A percentile compares a stretch with the other conserved stretches of the same genome.
Evolutionary conservation across 1,284 basidiomycete genomes (phyloP).

Genomic region (Pterulicium gracile): DNA sequence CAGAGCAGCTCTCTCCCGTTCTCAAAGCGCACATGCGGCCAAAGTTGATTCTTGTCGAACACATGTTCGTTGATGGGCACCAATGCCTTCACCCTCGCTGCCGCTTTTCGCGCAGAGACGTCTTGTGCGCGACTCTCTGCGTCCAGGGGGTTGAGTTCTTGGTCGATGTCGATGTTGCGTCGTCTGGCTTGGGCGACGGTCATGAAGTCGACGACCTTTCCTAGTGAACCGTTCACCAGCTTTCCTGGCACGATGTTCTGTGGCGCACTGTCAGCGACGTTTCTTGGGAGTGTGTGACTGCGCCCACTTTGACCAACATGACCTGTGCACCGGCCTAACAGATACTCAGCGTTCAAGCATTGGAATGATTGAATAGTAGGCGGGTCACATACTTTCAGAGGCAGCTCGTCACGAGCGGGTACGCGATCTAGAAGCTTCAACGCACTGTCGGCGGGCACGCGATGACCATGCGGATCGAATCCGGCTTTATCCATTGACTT

Average conservation of each 20-base stretch:
- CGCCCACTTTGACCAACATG: constrained; percentile 54
- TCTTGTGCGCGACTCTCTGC: background rate
- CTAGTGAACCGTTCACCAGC: constrained; percentile 82
- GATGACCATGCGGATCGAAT: background rate
- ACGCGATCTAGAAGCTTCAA: background rate
- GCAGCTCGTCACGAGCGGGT: background rate
- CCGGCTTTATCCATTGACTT: constrained; percentile 13
- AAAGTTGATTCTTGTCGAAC: constrained; percentile 26
- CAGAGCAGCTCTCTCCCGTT: background rate
- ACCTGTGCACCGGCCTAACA: constrained; percentile 43
- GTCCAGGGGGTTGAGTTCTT: constrained; percentile 7
- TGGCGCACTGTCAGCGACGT: constrained; percentile 3
- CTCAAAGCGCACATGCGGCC: constrained; percentile 1
- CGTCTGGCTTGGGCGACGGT: constrained; percentile 18
- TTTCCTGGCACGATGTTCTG: constrained; percentile 56
- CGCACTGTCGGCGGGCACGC: background rate
- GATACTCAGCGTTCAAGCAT: constrained; percentile 32
- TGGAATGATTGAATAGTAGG: constrained; percentile 6
- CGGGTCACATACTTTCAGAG: background rate
- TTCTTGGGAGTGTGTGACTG: constrained; percentile 4
- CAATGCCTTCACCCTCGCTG: background rate
- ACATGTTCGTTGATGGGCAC: constrained; percentile 9
- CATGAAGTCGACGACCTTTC: constrained; percentile 17
- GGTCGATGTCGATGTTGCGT: constrained; percentile 42
- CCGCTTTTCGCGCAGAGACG: background rate